Evolutionary conservation across 495 filamentous ascomycete genomes (phyloP), one percentile per base, ranked within the genome.

Genomic region (Penicillium angulare): DNA sequence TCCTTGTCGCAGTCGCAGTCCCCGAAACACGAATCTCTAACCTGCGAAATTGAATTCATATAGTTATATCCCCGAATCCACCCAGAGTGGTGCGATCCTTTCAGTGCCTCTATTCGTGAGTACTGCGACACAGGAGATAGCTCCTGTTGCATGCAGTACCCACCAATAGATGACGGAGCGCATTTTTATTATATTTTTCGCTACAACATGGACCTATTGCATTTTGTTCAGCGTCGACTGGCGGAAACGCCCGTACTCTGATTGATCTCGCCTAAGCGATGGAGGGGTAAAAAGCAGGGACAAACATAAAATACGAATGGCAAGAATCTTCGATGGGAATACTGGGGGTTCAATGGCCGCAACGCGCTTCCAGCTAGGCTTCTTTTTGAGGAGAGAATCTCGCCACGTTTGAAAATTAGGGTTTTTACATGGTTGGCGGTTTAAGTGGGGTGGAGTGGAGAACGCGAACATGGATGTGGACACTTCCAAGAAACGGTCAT

Each of bases 61-160:
- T 40, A 61, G 63, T 34, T 64, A 8, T 61, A 51, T 22, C 60
- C 63, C 18, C 63, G 63, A 7, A 34, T 64, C 18, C 56, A 66
- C 36, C 53, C 63, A 1, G 57, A 54, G 32, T 51, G 48, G 18
- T 66, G 63, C 29, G 27, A 50, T 6, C 52, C 57, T 3, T 66
- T 34, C 12, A 41, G 40, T 10, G 16, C 17, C 0, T 61, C 60
- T 1, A 43, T 66, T 4, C 52, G 57, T 2, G 56, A 43, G 41
- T 66, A 66, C 43, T 66, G 63, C 22, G 63, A 66, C 35, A 45
- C 50, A 2, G 60, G 55, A 18, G 63, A 64, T 35, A 23, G 31
- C 1, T 40, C 53, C 40, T 66, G 63, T 29, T 66, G 63, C 42
- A 34, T 56, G 21, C 33, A 27, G 9, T 40, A 50, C 9, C 49